Base-by-base conservation (phyloP, 2,329 filamentous ascomycete species). In the Pseudogymnoascus sp. region DNA sequence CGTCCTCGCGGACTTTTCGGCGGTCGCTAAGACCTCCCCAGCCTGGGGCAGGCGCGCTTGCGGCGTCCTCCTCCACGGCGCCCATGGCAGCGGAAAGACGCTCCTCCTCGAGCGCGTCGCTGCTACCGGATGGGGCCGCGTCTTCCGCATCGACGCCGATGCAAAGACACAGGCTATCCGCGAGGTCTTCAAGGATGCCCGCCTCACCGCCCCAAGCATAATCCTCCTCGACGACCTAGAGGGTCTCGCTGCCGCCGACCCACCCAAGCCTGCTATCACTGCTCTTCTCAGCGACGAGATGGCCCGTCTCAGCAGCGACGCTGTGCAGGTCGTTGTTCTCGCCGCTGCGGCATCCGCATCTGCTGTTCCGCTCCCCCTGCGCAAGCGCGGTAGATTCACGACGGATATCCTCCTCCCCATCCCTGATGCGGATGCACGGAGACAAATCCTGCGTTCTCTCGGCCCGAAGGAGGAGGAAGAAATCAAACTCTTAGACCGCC, bases 11-110 rank as follows among this genome's bases (percentile, higher is more conserved):
- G 78, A 79, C 64, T 88, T 88, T 68, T 80, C 79, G 53, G 71
- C 73, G 3, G 65, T 37, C 6, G 16, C 31, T 3, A 60, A 75
- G 5, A 72, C 72, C 40, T 65, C 67, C 36, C 67, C 67, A 34
- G 63, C 66, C 5, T 66, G 65, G 63, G 67, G 63, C 23, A 64
- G 70, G 28, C 68, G 71, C 64, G 72, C 72, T 7, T 73, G 72
- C 76, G 77, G 78, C 71, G 63, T 70, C 67, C 46, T 81, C 73
- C 63, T 97, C 3, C 88, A 96, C 72, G 93, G 93, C 12, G 87
- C 90, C 16, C 84, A 85, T 66, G 93, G 93, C 9, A 96, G 90
- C 0, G 93, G 93, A 23, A 97, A 97, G 77, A 88, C 86, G 0
- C 81, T 89, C 66, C 78, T 97, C 0, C 77, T 97, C 1, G 75